A percentile compares a stretch with the other conserved stretches of the same genome.
Evolutionary conservation across 2,329 filamentous ascomycete species (phyloP).

Genomic region (Aspergillus sp.): DNA sequence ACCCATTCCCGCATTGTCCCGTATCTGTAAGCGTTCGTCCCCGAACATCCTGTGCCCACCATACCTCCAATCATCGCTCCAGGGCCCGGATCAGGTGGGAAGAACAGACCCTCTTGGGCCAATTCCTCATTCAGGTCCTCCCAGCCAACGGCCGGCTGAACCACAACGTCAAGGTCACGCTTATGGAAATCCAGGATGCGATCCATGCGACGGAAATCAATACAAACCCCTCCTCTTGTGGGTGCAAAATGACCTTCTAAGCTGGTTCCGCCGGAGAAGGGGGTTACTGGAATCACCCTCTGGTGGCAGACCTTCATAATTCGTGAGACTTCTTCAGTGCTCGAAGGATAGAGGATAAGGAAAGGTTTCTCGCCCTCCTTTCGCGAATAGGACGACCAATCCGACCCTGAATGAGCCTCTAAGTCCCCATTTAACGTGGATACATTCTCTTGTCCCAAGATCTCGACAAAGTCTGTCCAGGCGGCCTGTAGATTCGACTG

Average conservation of each 20-base stretch:
- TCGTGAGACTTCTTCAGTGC: conserved; percentile 73
- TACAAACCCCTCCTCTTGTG: conserved; percentile 71
- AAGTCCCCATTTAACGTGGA: conserved; percentile 49
- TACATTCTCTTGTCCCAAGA: conserved; percentile 57
- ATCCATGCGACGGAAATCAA: conserved; percentile 83
- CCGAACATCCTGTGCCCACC: conserved; percentile 48
- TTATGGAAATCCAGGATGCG: conserved; percentile 69
- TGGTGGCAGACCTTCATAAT: conserved; percentile 84
- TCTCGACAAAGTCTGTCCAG: conserved; percentile 54
- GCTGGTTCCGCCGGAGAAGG: conserved; percentile 80
- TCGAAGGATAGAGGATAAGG: conserved; percentile 64
- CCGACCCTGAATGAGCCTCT: conserved; percentile 51
- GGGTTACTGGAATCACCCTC: conserved; percentile 73
- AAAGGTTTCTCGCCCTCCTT: conserved; percentile 40
- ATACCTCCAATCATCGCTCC: conserved; percentile 83
- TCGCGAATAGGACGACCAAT: conserved; percentile 51
- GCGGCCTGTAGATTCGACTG: conserved; percentile 54
- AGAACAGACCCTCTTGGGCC: conserved; percentile 67
- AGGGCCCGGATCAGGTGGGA: conserved; percentile 83
- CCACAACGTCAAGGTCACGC: conserved; percentile 66
- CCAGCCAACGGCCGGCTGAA: conserved; percentile 79
- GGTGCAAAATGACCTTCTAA: conserved; percentile 83
- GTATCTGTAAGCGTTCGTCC: conserved; percentile 86
- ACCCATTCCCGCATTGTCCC: conserved; percentile 97
- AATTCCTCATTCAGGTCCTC: conserved; percentile 75